Percentiles rank a stretch among this genome's conserved stretches.
phyloP scores from a whole-genome alignment of 305 asterid genomes.

The Caryopteris hybrid region DNA sequence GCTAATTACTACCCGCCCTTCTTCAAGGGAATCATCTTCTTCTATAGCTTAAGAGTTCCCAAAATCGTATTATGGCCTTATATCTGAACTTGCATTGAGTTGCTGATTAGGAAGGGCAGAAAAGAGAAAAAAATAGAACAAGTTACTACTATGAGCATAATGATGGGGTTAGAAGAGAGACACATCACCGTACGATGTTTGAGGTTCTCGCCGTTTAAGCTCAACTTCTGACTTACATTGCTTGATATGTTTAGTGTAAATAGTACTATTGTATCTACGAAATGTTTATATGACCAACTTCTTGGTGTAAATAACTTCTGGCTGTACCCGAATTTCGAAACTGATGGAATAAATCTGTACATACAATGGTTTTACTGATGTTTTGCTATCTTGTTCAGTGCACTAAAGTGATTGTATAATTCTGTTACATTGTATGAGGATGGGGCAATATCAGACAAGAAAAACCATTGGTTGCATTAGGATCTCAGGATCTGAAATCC shows the following conservation, averaged over 20 bases:
- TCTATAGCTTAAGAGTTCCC: too few species aligned
- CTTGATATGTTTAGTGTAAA: constrained; percentile 21
- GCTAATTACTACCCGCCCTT: constrained; percentile 8
- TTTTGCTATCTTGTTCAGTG: not conserved
- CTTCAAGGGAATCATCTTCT: too few species aligned
- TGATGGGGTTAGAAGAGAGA: not conserved
- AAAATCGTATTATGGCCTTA: too few species aligned
- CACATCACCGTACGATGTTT: not conserved
- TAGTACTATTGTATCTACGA: not conserved
- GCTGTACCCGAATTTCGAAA: not conserved
- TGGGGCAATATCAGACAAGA: not conserved
- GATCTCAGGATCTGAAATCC: too few species aligned
- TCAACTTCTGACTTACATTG: constrained; percentile 7
- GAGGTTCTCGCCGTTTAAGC: not conserved
- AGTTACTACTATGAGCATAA: not conserved
- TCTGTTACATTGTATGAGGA: not conserved
- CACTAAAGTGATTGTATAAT: not conserved
- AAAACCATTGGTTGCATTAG: not conserved
- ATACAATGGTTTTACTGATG: not conserved
- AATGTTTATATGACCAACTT: constrained; percentile 1
- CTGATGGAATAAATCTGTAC: constrained; percentile 11
- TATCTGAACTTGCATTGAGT: not conserved
- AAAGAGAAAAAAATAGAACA: not conserved
- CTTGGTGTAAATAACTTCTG: constrained; percentile 5
- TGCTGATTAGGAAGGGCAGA: not conserved